Base-by-base conservation (phyloP, 352 stramenopile species). In the Globisporangium ultimum region DNA sequence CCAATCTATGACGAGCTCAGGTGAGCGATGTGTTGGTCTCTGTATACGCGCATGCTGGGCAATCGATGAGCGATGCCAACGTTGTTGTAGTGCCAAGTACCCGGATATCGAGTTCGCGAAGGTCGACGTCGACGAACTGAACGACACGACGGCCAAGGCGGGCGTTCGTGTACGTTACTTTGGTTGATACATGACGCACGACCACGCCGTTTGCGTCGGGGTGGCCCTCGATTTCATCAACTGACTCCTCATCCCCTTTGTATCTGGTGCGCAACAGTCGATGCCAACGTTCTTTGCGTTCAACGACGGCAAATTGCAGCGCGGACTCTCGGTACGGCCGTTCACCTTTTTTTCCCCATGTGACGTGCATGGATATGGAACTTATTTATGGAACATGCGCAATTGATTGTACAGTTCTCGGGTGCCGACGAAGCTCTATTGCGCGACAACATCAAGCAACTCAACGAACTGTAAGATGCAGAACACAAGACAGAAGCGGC, bases 231-330 rank as follows among this genome's bases (percentile, higher is more conserved):
- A 14, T 34, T 21, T 43, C 10, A 17, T 15, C 22, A 20, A 46
- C 2, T 61, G 17, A 48, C 48, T 28, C 24, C 24, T 28, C 7
- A 24, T 63, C 17, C 60, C 38, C 18, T 36, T 51, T 32, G 14
- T 47, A 32, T 40, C 49, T 50, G 20, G 49, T 36, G 45, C 9
- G 42, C 41, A 43, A 24, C 50, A 95, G 86, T 93, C 86, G 54
- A 95, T 95, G 86, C 86, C 86, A 17, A 95, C 86, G 49, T 95
- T 95, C 70, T 91, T 85, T 54, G 87, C 87, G 63, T 93, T 93
- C 62, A 70, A 87, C 38, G 72, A 93, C 58, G 86, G 84, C 63
- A 80, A 89, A 48, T 72, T 92, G 14, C 77, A 90, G 69, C 79
- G 84, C 47, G 72, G 78, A 17, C 78, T 95, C 41, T 93, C 82